A percentile compares a stretch with the other conserved stretches of the same genome.
These are phyloP conservation scores for Ascochyta clinopodiicola DNA, from an alignment of 2,329 filamentous ascomycete genomes.

Conservation along the genomic window DNA sequence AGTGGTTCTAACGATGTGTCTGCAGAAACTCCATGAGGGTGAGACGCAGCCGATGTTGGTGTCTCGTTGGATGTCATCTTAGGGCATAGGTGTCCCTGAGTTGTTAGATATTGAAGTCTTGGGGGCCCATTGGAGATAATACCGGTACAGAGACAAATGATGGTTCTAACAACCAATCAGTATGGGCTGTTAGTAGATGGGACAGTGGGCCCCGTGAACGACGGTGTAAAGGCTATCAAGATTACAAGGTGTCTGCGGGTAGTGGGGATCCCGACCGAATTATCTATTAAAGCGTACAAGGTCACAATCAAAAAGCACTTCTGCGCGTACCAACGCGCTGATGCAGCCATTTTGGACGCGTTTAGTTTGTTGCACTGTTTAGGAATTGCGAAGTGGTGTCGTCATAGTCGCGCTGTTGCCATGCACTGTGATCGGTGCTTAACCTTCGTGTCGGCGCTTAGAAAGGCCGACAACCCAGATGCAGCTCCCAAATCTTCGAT, in stretches of 20 bases:
- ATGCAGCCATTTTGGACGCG: conserved; percentile 20
- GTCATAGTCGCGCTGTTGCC: conserved; percentile 18
- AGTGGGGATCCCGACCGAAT: not conserved
- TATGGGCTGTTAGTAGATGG: not conserved
- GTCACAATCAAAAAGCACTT: not conserved
- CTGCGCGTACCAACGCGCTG: conserved; percentile 11
- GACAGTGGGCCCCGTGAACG: not conserved
- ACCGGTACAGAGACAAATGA: not conserved
- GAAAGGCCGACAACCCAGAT: conserved; percentile 17
- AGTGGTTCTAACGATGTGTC: conserved; percentile 40
- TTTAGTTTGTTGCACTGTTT: conserved; percentile 1
- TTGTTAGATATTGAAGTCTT: not conserved
- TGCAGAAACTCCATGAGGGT: conserved; percentile 46
- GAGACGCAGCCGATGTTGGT: conserved; percentile 41
- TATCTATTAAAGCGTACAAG: conserved; percentile 7
- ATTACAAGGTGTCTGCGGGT: not conserved
- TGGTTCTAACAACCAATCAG: not conserved
- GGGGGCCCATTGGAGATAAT: not conserved
- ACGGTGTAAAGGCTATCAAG: not conserved
- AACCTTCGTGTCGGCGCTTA: conserved; percentile 21
- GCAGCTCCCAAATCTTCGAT: conserved; percentile 16
- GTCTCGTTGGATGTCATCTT: conserved; percentile 38
- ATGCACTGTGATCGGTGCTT: conserved; percentile 16
- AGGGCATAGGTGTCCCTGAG: conserved; percentile 5
- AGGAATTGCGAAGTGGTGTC: conserved; percentile 26